A percentile compares a stretch with the other conserved stretches of the same genome.
phyloP scores from a whole-genome alignment of 371 early-diverging fungal species.

The Mucor velutinosus region DNA sequence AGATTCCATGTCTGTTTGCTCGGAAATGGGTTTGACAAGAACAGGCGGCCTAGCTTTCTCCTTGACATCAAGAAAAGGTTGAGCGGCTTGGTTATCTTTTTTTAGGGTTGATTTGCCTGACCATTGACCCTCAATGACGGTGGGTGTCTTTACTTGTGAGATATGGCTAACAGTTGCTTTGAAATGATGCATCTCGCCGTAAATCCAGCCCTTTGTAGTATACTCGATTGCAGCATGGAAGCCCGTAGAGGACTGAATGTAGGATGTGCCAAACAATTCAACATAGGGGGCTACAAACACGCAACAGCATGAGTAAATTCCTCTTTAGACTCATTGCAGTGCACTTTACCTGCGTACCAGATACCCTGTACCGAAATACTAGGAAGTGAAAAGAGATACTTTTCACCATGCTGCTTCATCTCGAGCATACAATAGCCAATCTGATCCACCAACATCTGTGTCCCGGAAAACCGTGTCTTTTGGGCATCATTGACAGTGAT shows the following conservation, averaged over 20 bases:
- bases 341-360: conserved; percentile 70
- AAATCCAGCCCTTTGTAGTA: conserved; percentile 77
- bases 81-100: conserved; percentile 40
- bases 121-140: conserved; percentile 69
- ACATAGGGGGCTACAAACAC: conserved; percentile 62
- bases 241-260: conserved; percentile 70
- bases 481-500: conserved; percentile 80
- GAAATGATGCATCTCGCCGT: conserved; percentile 79
- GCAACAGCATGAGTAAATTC: neutral
- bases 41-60: conserved; percentile 45
- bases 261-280: conserved; percentile 73
- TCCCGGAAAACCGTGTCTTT: conserved; percentile 79
- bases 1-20: conserved; percentile 72
- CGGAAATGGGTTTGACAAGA: conserved; percentile 50
- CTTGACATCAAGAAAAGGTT: conserved; percentile 62
- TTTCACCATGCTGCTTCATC: conserved; percentile 58
- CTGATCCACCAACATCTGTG: conserved; percentile 78
- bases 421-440: conserved; percentile 71
- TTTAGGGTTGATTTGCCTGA: conserved; percentile 61
- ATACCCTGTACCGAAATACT: conserved; percentile 79
- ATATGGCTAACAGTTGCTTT: conserved; percentile 64
- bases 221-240: conserved; percentile 71
- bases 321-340: neutral
- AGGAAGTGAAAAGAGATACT: conserved; percentile 75
- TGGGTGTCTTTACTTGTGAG: conserved; percentile 30